A percentile compares a stretch with the other conserved stretches of the same genome.
These are phyloP conservation scores for Populus tremula DNA, from an alignment of 345 rosid species.

Conservation along the genomic window DNA sequence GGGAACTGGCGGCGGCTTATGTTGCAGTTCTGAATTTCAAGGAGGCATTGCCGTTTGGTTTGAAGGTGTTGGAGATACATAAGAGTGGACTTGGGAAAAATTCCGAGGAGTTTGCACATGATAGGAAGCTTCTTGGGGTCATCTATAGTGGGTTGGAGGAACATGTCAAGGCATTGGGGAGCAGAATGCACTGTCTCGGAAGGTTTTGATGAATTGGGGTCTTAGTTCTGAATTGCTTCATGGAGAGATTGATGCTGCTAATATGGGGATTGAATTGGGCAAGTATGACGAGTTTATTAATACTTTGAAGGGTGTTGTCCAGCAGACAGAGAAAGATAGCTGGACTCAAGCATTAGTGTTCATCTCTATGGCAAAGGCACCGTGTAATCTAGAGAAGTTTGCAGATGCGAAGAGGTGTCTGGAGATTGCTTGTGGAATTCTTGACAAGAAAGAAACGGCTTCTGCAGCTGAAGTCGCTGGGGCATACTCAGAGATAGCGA, in stretches of 20 bases:
- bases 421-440: conserved; percentile 73
- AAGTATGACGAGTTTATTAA: conserved; percentile 68
- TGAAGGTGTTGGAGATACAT: conserved; percentile 79
- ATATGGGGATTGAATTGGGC: conserved; percentile 86
- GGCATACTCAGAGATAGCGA: conserved; percentile 85
- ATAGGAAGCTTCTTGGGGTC: conserved; percentile 83
- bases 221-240: conserved; percentile 62
- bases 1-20: conserved; percentile 79
- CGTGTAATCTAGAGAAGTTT: conserved; percentile 58
- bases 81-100: conserved; percentile 58
- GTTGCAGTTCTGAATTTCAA: conserved; percentile 77
- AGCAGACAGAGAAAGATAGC: conserved; percentile 71
- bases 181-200: conserved; percentile 71
- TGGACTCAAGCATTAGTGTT: conserved; percentile 69
- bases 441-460: conserved; percentile 61
- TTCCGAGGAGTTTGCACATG: conserved; percentile 84
- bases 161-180: conserved; percentile 75
- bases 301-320: conserved; percentile 57
- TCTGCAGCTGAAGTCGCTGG: conserved; percentile 83
- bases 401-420: conserved; percentile 71
- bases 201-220: conserved; percentile 80
- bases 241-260: conserved; percentile 83
- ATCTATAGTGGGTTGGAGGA: conserved; percentile 84
- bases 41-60: conserved; percentile 69
- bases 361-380: conserved; percentile 83